A percentile compares a stretch with the other conserved stretches of the same genome.
Evolutionary conservation across 2,329 filamentous ascomycete genomes (phyloP).

Genomic region (Pyrenophora graminea): DNA sequence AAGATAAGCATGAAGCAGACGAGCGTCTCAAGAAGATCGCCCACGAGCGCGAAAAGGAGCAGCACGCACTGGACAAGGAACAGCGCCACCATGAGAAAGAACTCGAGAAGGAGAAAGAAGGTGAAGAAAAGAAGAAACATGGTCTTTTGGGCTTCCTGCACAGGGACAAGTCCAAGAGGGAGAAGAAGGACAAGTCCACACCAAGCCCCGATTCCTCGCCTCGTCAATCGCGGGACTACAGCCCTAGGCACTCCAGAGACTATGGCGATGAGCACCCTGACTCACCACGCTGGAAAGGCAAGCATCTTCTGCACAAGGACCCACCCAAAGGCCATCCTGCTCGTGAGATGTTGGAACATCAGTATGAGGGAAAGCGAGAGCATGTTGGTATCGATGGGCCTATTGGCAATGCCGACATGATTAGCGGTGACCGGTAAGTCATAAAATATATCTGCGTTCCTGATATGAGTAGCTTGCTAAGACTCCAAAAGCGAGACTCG

Average conservation of each 20-base stretch:
- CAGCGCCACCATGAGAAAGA: constrained; percentile 21
- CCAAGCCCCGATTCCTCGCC: constrained; percentile 22
- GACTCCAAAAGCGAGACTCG: constrained; percentile 21
- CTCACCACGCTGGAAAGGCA: constrained; percentile 31
- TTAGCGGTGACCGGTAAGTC: constrained; percentile 38
- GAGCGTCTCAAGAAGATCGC: constrained; percentile 25
- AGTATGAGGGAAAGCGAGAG: constrained; percentile 24
- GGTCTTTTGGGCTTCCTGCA: constrained; percentile 48
- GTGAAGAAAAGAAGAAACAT: constrained; percentile 45
- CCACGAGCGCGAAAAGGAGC: constrained; percentile 23
- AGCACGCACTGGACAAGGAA: constrained; percentile 23
- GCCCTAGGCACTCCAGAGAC: constrained; percentile 29
- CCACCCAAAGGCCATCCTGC: constrained; percentile 45
- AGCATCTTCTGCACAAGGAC: constrained; percentile 49
- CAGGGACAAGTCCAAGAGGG: constrained; percentile 48
- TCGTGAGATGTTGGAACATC: constrained; percentile 31
- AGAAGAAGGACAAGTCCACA: constrained; percentile 35
- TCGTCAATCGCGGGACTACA: constrained; percentile 24
- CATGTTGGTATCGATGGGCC: constrained; percentile 40
- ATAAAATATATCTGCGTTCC: not conserved
- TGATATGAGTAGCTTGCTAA: not conserved
- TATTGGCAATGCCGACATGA: constrained; percentile 30
- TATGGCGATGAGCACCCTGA: constrained; percentile 28
- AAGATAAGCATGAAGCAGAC: constrained; percentile 38
- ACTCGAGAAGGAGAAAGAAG: constrained; percentile 26